These are phyloP conservation scores for Mycena amicta DNA, from an alignment of 768 basidiomycete species.

Conservation along the genomic window DNA sequence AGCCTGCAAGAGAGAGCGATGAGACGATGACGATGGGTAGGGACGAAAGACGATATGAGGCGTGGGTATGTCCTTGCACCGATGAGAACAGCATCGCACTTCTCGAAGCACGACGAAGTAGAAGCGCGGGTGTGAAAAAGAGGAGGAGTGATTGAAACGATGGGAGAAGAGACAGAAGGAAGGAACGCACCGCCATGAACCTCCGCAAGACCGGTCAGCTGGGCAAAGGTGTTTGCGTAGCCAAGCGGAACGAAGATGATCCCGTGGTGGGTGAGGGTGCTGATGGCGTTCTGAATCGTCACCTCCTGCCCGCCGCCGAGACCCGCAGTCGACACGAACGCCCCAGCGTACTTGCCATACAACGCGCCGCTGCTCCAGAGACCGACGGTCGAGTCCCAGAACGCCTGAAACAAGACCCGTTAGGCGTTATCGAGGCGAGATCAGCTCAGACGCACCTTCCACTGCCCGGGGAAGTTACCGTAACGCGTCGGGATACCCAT, in stretches of 20 bases:
- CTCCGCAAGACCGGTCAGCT: constrained; percentile 44
- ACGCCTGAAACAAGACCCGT: constrained; percentile 40
- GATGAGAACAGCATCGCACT: background rate
- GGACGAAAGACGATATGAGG: background rate
- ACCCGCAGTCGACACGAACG: constrained; percentile 74
- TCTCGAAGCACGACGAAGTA: background rate
- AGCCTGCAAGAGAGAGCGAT: constrained; percentile 43
- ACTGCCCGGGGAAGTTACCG: constrained; percentile 76
- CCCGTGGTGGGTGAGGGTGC: constrained; percentile 72
- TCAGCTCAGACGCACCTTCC: constrained; percentile 42
- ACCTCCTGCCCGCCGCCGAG: constrained; percentile 82
- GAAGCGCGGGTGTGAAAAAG: background rate
- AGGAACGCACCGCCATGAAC: constrained; percentile 58
- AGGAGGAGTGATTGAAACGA: background rate
- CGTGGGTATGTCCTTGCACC: background rate
- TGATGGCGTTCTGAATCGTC: constrained; percentile 54
- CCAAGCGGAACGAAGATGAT: constrained; percentile 75
- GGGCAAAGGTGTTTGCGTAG: constrained; percentile 51
- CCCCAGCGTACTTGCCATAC: constrained; percentile 72
- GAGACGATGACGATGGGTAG: background rate
- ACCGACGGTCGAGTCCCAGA: constrained; percentile 77
- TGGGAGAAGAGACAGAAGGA: background rate
- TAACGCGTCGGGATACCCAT: constrained; percentile 75
- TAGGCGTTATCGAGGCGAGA: constrained; percentile 1
- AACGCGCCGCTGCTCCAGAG: constrained; percentile 65